Percentiles rank a stretch among this genome's conserved stretches.
These are phyloP conservation scores for Emmonsia crescens DNA, from an alignment of 2,329 filamentous ascomycete species.

Conservation along the genomic window DNA sequence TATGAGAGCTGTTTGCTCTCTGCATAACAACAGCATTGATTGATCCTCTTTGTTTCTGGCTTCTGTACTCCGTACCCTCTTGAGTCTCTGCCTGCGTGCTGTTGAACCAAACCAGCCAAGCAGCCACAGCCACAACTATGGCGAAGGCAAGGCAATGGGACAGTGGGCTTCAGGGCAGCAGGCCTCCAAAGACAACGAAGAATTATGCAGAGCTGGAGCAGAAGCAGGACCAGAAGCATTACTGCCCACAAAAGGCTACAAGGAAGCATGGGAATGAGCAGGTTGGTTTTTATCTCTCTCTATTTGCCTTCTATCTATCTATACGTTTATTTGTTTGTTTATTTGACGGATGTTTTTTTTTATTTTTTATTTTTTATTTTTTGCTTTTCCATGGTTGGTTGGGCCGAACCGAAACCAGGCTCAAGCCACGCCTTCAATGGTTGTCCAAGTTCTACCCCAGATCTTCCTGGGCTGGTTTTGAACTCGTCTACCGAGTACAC, in stretches of 20 bases:
- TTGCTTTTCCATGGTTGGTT: background rate
- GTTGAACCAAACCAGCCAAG: background rate
- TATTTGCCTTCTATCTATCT: too few relatives aligned
- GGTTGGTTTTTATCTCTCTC: background rate
- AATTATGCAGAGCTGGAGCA: background rate
- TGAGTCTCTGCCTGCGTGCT: background rate
- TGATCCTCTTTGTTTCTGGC: too few relatives aligned
- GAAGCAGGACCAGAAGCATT: background rate
- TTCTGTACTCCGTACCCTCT: too few relatives aligned
- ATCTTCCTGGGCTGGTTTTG: background rate
- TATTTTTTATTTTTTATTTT: background rate
- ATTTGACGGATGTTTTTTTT: too few relatives aligned
- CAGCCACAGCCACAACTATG: background rate
- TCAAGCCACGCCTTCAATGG: background rate
- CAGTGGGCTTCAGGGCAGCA: background rate
- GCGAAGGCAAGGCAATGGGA: background rate
- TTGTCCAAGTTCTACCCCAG: background rate
- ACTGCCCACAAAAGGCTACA: background rate
- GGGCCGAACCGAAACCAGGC: background rate
- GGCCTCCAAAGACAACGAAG: background rate
- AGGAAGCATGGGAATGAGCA: background rate
- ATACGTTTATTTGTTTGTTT: too few relatives aligned
- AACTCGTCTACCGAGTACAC: background rate
- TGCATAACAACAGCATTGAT: background rate
- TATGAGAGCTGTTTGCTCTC: background rate